Evolutionary conservation across 768 basidiomycete species (phyloP), one percentile per base, ranked within the genome.

Genomic region (Lactifluus echinatus): DNA sequence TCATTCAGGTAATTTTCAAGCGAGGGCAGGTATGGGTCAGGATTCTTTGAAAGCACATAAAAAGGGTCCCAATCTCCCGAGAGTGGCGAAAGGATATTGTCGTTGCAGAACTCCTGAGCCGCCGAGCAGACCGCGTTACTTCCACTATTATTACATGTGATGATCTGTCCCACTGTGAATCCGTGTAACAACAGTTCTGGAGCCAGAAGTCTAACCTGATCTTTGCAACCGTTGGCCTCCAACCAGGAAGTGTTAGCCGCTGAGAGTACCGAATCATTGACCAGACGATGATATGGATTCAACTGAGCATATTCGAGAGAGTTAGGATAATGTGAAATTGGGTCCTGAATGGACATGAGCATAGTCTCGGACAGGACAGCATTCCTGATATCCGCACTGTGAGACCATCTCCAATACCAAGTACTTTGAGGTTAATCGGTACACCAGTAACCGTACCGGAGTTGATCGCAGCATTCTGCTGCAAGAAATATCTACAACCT

Each of bases 41-140:
- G 75, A 56, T 73, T 67, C 39, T 46, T 43, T 14, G 73, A 62
- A 14, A 67, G 76, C 14, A 82, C 73, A 63, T 78, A 77, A 67
- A 80, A 82, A 10, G 78, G 79, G 65, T 84, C 80, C 58, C 70
- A 83, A 62, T 76, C 70, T 34, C 83, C 82, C 4, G 2, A 0
- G 17, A 56, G 55, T 21, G 47, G 31, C 1, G 1, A 0, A 17
- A 49, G 17, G 53, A 86, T 76, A 43, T 76, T 66, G 61, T 71
- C 74, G 67, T 84, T 82, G 71, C 84, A 86, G 71, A 68, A 80
- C 46, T 65, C 71, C 65, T 84, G 82, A 3, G 84, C 83, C 2
- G 62, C 59, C 0, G 82, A 79, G 66, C 84, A 86, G 4, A 76
- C 76, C 0, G 71, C 67, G 57, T 80, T 73, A 17, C 71, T 70